Evolutionary conservation across 2,329 filamentous ascomycete genomes (phyloP).

Genomic region (Dothistroma septosporum): DNA sequence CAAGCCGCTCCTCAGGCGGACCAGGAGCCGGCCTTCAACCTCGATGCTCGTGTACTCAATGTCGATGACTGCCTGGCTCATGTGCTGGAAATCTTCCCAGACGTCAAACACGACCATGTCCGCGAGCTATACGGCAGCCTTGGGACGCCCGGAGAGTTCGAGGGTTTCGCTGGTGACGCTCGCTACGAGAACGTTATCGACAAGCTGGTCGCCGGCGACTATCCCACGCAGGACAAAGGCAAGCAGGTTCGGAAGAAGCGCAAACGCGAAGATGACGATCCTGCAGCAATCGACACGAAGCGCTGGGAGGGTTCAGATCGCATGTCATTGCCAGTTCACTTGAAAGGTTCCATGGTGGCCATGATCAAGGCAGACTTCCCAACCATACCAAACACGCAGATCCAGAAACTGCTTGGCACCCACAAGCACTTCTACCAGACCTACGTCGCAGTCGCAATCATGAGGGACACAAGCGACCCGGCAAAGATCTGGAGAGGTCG

Average conservation of each 20-base stretch:
- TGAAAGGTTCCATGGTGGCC: slow-evolving; percentile 20
- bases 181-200: slow-evolving; percentile 29
- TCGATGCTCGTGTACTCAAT: slow-evolving; percentile 13
- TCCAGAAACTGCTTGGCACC: slow-evolving; percentile 30
- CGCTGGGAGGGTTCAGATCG: slow-evolving; percentile 25
- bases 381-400: slow-evolving; percentile 36
- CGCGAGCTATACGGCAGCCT: slow-evolving; percentile 23
- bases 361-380: slow-evolving; percentile 43
- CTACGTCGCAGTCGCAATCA: slow-evolving; percentile 34
- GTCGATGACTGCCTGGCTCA: slow-evolving; percentile 26
- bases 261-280: slow-evolving; percentile 27
- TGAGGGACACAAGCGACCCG: slow-evolving; percentile 14
- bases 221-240: slow-evolving; percentile 31
- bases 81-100: slow-evolving; percentile 34
- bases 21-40: neutral
- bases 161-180: slow-evolving; percentile 14
- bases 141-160: slow-evolving; percentile 7
- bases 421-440: slow-evolving; percentile 39
- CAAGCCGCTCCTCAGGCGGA: neutral
- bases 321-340: slow-evolving; percentile 6
- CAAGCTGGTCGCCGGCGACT: slow-evolving; percentile 27
- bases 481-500: slow-evolving; percentile 19
- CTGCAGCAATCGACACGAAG: slow-evolving; percentile 19
- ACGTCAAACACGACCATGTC: slow-evolving; percentile 33
- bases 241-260: slow-evolving; percentile 29